A percentile compares a stretch with the other conserved stretches of the same genome.
Conservation (phyloP, 164 flowering plant species). For the Annona cherimola region DNA sequence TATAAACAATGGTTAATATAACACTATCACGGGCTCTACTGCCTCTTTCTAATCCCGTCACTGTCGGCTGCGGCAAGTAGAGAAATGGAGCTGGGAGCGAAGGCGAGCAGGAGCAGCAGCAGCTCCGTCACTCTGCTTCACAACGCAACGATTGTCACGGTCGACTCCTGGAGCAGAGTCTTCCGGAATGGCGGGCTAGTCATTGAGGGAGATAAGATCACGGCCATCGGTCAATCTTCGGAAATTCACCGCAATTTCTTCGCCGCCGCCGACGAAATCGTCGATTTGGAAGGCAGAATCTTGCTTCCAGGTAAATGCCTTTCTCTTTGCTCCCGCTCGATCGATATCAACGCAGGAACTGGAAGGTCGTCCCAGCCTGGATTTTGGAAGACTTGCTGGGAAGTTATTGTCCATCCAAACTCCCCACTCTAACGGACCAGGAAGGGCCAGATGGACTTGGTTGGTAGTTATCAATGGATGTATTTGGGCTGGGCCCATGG, state of each 20-base stretch:
- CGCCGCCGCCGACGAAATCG: constrained; percentile 24
- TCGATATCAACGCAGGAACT: too few species aligned
- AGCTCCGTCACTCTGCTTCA: constrained; percentile 31
- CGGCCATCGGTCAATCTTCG: constrained; percentile 56
- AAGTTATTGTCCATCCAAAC: too few species aligned
- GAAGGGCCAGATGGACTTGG: too few species aligned
- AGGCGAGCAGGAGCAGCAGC: not conserved
- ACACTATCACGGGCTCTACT: too few species aligned
- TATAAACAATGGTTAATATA: not conserved
- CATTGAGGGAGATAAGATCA: constrained; percentile 43
- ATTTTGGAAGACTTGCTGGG: too few species aligned
- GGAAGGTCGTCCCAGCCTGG: too few species aligned
- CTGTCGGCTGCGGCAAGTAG: not conserved
- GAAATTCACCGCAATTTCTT: constrained; percentile 41
- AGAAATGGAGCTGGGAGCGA: not conserved
- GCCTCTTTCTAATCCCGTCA: not conserved
- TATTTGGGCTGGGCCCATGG: too few species aligned
- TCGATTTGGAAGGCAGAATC: constrained; percentile 56
- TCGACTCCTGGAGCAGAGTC: constrained; percentile 56
- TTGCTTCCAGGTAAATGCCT: constrained; percentile 52
- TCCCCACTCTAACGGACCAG: too few species aligned
- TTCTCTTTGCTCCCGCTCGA: not conserved
- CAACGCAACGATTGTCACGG: constrained; percentile 59
- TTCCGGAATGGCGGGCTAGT: constrained; percentile 53
- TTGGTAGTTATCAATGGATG: too few species aligned